phyloP scores from a whole-genome alignment of 768 basidiomycete species.

The Coprinopsis marcescibilis region DNA sequence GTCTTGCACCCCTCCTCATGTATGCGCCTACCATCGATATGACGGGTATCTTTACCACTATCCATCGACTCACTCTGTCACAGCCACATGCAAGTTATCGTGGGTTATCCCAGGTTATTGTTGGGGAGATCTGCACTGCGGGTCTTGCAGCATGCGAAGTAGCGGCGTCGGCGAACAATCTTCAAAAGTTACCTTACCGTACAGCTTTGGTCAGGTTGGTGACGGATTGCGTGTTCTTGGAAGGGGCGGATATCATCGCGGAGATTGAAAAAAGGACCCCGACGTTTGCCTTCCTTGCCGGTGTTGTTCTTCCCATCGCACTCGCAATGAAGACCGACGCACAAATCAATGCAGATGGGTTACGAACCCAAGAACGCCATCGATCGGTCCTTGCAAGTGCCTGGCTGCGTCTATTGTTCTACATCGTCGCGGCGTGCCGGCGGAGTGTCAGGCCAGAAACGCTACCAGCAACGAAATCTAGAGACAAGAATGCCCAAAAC shows the following conservation, averaged over 20 bases:
- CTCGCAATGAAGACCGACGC: slow-evolving; percentile 46
- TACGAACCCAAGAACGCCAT: slow-evolving; percentile 40
- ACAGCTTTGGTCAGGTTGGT: slow-evolving; percentile 34
- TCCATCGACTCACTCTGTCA: slow-evolving; percentile 40
- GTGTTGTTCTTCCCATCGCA: slow-evolving; percentile 57
- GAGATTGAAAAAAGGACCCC: slow-evolving; percentile 52
- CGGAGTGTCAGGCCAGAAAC: slow-evolving; percentile 16
- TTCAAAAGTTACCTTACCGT: slow-evolving; percentile 36
- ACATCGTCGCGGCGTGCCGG: slow-evolving; percentile 50
- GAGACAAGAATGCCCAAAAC: slow-evolving; percentile 25
- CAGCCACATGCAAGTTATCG: slow-evolving; percentile 47
- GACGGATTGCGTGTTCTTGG: slow-evolving; percentile 41
- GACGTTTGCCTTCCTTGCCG: slow-evolving; percentile 56
- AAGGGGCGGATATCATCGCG: slow-evolving; percentile 45
- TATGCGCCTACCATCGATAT: slow-evolving; percentile 50
- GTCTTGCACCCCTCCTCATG: slow-evolving; percentile 48
- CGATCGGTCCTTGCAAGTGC: slow-evolving; percentile 39
- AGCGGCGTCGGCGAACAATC: slow-evolving; percentile 35
- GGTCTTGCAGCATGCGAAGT: slow-evolving; percentile 43
- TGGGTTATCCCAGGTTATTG: slow-evolving; percentile 41
- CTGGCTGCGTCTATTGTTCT: slow-evolving; percentile 61
- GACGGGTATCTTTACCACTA: slow-evolving; percentile 47
- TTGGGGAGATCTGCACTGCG: slow-evolving; percentile 39
- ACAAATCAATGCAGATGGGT: slow-evolving; percentile 35
- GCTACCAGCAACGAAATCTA: slow-evolving; percentile 38